Percentiles rank a stretch among this genome's conserved stretches.
These are phyloP conservation scores for Annona squamosa DNA, from an alignment of 164 flowering plant species.

Conservation along the genomic window DNA sequence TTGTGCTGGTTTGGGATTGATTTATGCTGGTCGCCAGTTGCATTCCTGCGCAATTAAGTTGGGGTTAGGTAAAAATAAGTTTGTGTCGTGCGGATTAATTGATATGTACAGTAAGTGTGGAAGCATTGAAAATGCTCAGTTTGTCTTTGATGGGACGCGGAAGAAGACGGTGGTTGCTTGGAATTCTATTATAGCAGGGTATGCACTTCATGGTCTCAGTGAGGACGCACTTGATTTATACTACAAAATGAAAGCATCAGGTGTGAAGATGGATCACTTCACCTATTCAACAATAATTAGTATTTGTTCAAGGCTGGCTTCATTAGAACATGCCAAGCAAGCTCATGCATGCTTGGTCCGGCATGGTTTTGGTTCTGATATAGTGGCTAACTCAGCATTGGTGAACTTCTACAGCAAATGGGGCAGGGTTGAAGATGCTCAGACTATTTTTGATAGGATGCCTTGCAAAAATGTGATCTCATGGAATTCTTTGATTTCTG, in stretches of 20 bases:
- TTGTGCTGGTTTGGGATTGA: constrained; percentile 33
- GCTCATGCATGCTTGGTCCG: constrained; percentile 60
- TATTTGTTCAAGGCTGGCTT: constrained; percentile 49
- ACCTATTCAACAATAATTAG: constrained; percentile 50
- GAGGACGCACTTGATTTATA: constrained; percentile 51
- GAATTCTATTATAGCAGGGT: constrained; percentile 59
- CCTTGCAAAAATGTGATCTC: constrained; percentile 25
- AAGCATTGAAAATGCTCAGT: constrained; percentile 44
- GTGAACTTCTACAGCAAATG: constrained; percentile 68
- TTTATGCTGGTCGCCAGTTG: constrained; percentile 38
- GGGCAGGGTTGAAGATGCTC: constrained; percentile 62
- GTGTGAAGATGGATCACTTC: constrained; percentile 54
- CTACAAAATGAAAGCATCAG: constrained; percentile 53
- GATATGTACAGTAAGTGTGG: constrained; percentile 71
- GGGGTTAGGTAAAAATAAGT: constrained; percentile 31
- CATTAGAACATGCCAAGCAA: constrained; percentile 55
- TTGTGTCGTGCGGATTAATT: constrained; percentile 47
- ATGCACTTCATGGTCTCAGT: constrained; percentile 59
- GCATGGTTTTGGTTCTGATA: constrained; percentile 48
- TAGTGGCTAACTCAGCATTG: constrained; percentile 53
- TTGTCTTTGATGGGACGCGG: constrained; percentile 53
- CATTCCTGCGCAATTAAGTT: constrained; percentile 52
- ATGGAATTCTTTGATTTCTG: constrained; percentile 34
- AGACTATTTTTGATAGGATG: constrained; percentile 53
- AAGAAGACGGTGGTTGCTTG: constrained; percentile 60